Evolutionary conservation across 148 eudicot genomes (phyloP), one percentile per base, ranked within the genome.

Genomic region (Linanthus parryae): DNA sequence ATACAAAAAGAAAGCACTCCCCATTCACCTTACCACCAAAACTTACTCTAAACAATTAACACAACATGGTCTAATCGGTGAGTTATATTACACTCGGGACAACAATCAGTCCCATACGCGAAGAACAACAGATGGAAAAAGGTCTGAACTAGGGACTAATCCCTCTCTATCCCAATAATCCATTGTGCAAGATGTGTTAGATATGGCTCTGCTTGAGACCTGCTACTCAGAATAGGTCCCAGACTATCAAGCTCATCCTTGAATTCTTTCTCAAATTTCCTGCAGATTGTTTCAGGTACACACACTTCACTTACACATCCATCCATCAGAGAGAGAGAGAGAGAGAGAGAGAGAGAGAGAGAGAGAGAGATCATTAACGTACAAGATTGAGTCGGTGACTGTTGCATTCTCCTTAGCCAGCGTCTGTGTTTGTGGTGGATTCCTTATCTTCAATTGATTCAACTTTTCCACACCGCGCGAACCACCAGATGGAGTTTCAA

Each of bases 191-290:
- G 83, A 73, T 89, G 97, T 48, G 97, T 84, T 58, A 88, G 42
- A 62, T 82, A 80, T 25, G 97, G 97, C 57, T 89, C 97, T 46
- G 90, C 85, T 62, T 77, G 90, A 11, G 97, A 78, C 58, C 80
- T 67, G 58, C 63, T 84, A 66, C 95, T 85, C 63, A 89, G 52
- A 15, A 89, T 84, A 21, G 90, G 94, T 36, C 90, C 89, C 18
- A 89, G 72, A 67, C 87, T 82, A 50, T 73, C 87, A 58, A 88
- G 91, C 73, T 94, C 96, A 15, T 50, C n/a, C 58, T 82, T 74
- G 64, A 94, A 88, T 61, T 88, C 96, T 60, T 61, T 73, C 54
- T 94, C 99, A 43, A 94, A 94, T 61, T 80, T 94, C 80, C 99
- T 92, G 88, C 72, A 79, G 20, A 54, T n/a, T n/a, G n/a, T n/a